Conservation (phyloP, 1,139 yeast genomes). For the Debaryomycetaceae sp. region DNA sequence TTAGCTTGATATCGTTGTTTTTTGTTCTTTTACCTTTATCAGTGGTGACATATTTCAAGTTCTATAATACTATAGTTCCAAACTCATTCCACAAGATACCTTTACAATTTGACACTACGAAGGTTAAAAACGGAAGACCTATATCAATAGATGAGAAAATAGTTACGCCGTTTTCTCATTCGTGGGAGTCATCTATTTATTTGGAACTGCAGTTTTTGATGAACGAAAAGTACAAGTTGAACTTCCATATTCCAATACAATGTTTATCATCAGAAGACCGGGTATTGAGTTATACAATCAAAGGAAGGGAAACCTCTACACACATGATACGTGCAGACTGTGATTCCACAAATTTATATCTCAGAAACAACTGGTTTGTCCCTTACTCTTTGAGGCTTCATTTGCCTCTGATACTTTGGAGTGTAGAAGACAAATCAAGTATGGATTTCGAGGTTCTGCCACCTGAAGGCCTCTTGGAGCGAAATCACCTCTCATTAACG, state of each 20-base stretch:
- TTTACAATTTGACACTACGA: conserved; percentile 6
- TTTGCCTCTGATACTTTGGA: conserved; percentile 27
- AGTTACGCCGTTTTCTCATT: no score
- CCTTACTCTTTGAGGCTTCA: conserved; percentile 38
- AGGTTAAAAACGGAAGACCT: neutral
- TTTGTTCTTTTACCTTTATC: conserved; percentile 24
- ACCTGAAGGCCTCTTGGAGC: neutral
- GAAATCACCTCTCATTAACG: conserved; percentile 1
- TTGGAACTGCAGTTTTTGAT: neutral
- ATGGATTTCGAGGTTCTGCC: neutral
- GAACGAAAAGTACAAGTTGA: neutral
- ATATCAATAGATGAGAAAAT: no score
- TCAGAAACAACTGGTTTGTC: conserved; percentile 26
- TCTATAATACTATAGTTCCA: conserved; percentile 24
- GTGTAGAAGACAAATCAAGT: neutral
- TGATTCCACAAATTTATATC: conserved; percentile 27
- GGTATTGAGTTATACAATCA: neutral
- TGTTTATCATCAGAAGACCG: neutral
- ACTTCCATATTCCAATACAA: neutral
- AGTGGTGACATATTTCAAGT: conserved; percentile 22
- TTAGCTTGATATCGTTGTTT: conserved; percentile 15
- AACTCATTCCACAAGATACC: conserved; percentile 13
- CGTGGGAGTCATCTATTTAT: neutral
- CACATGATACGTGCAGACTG: conserved; percentile 15
- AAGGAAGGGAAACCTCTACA: conserved; percentile 3